Percentiles rank a stretch among this genome's conserved stretches.
phyloP scores from a whole-genome alignment of 495 filamentous ascomycete genomes.

The Trichocladium antarcticum region DNA sequence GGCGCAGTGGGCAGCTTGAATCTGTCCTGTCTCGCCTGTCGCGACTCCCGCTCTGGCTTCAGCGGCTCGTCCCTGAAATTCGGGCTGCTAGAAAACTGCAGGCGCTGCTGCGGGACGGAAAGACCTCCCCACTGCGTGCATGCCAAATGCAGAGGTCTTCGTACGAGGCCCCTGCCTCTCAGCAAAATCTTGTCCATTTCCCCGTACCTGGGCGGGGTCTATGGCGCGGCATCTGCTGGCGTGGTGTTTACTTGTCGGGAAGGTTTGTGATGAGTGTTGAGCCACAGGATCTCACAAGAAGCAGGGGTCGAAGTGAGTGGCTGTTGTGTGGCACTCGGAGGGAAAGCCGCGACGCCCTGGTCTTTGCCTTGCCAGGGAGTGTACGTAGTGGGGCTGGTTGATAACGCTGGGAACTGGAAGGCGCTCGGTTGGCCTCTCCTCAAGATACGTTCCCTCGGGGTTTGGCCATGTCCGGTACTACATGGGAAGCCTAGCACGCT shows the following conservation, averaged over 20 bases:
- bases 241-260: not conserved
- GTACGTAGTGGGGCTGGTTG: no score
- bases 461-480: no score
- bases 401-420: no score
- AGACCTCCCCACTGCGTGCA: not conserved
- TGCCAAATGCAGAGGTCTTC: not conserved
- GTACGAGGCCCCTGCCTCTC: not conserved
- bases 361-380: no score
- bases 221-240: not conserved
- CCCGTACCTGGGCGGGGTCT: not conserved
- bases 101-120: not conserved
- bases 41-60: not conserved
- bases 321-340: no score
- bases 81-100: not conserved
- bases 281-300: not conserved
- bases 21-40: not conserved
- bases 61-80: not conserved
- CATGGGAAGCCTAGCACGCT: no score
- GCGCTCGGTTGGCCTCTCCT: no score
- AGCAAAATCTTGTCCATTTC: not conserved
- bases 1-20: constrained; percentile 46
- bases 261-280: not conserved
- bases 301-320: no score
- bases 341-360: no score
- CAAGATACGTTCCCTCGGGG: no score